Percentiles rank a stretch among this genome's conserved stretches.
These are phyloP conservation scores for Malus sylvestris DNA, from an alignment of 306 rosid species.

Conservation along the genomic window DNA sequence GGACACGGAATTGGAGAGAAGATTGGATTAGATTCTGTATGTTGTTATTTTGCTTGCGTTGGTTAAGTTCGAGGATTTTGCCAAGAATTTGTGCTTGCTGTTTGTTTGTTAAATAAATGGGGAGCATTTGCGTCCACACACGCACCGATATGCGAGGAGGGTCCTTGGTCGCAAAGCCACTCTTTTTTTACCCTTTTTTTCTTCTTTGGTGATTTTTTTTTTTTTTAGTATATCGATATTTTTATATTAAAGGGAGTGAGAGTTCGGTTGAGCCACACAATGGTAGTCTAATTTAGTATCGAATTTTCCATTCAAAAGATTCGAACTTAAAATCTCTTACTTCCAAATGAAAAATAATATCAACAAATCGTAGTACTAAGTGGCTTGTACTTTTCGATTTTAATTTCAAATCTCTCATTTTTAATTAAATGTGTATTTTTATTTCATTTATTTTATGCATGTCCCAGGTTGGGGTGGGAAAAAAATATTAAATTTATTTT, in stretches of 20 bases:
- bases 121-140: conserved; percentile 1
- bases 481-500: too few relatives aligned
- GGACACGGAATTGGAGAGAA: not conserved
- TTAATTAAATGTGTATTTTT: too few relatives aligned
- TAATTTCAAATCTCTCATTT: too few relatives aligned
- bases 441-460: too few relatives aligned
- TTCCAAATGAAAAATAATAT: too few relatives aligned
- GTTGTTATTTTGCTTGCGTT: not conserved
- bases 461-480: too few relatives aligned
- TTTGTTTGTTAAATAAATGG: not conserved
- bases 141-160: not conserved
- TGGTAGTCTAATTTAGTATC: too few relatives aligned
- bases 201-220: not conserved
- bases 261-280: too few relatives aligned
- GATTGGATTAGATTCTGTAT: conserved; percentile 11
- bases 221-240: not conserved
- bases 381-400: not conserved
- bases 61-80: not conserved
- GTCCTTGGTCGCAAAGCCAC: not conserved
- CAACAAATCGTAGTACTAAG: accelerated
- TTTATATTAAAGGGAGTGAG: accelerated
- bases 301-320: accelerated
- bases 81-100: not conserved
- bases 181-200: not conserved
- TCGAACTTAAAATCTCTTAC: accelerated